Conservation (phyloP, 345 rosid species). For the Moricandia arvensis region DNA sequence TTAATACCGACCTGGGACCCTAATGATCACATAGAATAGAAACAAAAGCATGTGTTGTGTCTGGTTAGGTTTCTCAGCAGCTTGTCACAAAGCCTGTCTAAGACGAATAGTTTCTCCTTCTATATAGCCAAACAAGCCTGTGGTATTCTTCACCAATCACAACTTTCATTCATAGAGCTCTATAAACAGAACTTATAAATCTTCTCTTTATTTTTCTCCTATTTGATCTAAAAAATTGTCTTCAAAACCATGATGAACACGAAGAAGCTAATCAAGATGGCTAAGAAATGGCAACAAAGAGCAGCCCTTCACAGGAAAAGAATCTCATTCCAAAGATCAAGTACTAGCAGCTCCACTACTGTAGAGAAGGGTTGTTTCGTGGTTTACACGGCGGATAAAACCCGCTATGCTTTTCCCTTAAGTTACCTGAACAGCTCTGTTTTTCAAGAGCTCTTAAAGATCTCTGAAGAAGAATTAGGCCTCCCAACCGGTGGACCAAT, state of each 20-base stretch:
- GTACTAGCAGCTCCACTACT: background rate
- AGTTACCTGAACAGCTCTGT: slow-evolving; percentile 26
- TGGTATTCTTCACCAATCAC: background rate
- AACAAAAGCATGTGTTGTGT: slow-evolving; percentile 3
- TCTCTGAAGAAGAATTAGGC: slow-evolving; percentile 12
- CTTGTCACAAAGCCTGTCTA: too few species aligned
- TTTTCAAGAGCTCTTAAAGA: slow-evolving; percentile 39
- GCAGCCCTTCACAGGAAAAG: slow-evolving; percentile 29
- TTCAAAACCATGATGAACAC: background rate
- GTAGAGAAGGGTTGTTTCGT: slow-evolving; percentile 36
- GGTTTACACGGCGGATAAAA: slow-evolving; percentile 36
- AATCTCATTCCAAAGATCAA: slow-evolving; percentile 21
- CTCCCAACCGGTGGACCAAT: slow-evolving; percentile 28
- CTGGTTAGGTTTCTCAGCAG: background rate
- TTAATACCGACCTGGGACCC: background rate
- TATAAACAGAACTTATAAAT: background rate
- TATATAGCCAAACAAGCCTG: background rate
- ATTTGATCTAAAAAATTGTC: background rate
- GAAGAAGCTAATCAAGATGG: slow-evolving; percentile 28
- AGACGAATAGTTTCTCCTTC: background rate
- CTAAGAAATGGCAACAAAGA: slow-evolving; percentile 34
- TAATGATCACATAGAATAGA: background rate
- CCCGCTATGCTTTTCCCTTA: slow-evolving; percentile 26
- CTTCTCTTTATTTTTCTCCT: background rate
- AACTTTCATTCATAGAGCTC: background rate